Conservation (phyloP, 495 filamentous ascomycete species). For the Neurospora sp. region DNA sequence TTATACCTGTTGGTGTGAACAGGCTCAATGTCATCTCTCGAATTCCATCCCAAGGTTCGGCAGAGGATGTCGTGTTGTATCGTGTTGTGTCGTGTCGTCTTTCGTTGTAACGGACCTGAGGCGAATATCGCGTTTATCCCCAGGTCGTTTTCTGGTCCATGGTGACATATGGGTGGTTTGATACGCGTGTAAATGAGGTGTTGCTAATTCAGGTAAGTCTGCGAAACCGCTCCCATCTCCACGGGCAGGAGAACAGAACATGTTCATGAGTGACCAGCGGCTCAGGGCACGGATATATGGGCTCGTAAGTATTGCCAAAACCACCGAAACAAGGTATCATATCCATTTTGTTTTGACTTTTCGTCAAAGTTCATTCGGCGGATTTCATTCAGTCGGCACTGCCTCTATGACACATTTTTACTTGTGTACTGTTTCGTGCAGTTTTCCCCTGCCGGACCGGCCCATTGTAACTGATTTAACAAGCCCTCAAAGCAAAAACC, state of each 20-base stretch:
- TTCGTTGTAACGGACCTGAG: neutral
- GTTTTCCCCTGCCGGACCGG: constrained; percentile 35
- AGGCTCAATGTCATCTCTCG: neutral
- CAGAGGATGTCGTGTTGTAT: neutral
- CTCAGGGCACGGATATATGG: neutral
- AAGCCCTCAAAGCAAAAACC: constrained; percentile 40
- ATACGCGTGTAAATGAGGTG: neutral
- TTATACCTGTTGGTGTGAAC: neutral
- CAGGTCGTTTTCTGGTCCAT: neutral
- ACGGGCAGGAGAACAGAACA: neutral
- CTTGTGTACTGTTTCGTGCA: constrained; percentile 26
- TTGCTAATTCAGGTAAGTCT: neutral
- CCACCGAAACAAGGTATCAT: constrained; percentile 14
- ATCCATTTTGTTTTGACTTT: constrained; percentile 6
- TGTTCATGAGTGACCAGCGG: neutral
- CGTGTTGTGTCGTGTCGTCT: neutral
- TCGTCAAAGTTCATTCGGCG: constrained; percentile 21
- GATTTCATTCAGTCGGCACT: constrained; percentile 34
- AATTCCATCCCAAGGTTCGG: neutral
- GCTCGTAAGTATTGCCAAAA: neutral
- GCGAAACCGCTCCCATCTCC: neutral
- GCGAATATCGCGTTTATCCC: neutral
- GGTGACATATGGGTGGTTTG: neutral
- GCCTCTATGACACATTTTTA: constrained; percentile 31
- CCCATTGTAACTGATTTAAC: constrained; percentile 32